These are phyloP conservation scores for Pneumocystis wakefieldiae DNA, from an alignment of 1,139 yeast genomes.

Conservation along the genomic window DNA sequence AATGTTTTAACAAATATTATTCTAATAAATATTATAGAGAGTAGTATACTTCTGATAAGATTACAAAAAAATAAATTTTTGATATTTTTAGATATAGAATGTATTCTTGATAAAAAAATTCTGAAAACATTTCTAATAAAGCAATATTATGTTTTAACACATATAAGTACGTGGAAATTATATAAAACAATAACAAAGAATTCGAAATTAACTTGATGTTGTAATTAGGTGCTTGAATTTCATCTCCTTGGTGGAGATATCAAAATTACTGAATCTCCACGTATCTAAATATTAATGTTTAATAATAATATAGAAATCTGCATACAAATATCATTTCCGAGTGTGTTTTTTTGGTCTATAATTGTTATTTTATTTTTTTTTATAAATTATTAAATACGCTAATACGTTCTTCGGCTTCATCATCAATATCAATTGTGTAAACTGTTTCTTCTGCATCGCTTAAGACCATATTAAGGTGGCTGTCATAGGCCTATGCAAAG, in stretches of 20 bases:
- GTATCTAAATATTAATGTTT: background rate
- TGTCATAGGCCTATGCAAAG: slow-evolving; percentile 7
- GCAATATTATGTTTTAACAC: no score
- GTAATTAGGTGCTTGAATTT: background rate
- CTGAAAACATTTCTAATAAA: background rate
- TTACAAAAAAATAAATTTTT: background rate
- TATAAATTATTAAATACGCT: slow-evolving; percentile 20
- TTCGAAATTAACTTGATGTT: background rate
- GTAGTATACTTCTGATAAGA: background rate
- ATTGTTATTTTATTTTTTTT: slow-evolving; percentile 8
- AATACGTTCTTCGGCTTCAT: slow-evolving; percentile 24
- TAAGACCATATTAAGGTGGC: slow-evolving; percentile 52
- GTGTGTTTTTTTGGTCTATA: slow-evolving; percentile 39
- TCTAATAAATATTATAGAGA: no score
- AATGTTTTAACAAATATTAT: no score
- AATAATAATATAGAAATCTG: slow-evolving; percentile 30
- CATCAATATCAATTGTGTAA: slow-evolving; percentile 37
- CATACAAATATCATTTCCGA: slow-evolving; percentile 89
- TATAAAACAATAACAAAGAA: background rate
- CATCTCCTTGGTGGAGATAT: slow-evolving; percentile 6
- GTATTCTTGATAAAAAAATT: background rate
- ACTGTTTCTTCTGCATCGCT: slow-evolving; percentile 86
- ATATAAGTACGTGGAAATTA: background rate
- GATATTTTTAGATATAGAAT: background rate
- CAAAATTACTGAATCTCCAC: slow-evolving; percentile 8